phyloP scores from a whole-genome alignment of 768 basidiomycete species.

The Russula compacta region DNA sequence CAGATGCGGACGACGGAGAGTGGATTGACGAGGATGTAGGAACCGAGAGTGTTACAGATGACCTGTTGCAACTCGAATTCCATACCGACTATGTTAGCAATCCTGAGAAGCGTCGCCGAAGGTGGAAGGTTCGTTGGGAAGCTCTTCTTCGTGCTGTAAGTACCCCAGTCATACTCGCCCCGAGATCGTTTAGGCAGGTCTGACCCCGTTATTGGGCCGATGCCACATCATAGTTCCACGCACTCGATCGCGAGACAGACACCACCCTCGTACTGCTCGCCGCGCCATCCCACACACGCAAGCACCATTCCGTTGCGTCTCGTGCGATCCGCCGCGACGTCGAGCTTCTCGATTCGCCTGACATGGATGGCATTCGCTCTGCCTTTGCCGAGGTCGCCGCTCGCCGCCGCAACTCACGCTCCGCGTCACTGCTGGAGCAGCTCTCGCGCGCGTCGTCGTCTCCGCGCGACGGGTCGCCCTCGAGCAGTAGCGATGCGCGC shows the following conservation, averaged over 20 bases:
- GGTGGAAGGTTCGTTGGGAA: constrained; percentile 75
- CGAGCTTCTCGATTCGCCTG: constrained; percentile 35
- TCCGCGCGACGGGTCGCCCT: constrained; percentile 48
- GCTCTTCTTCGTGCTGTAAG: constrained; percentile 61
- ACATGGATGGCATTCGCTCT: constrained; percentile 43
- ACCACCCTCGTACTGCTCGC: constrained; percentile 68
- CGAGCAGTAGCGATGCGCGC: constrained; percentile 34
- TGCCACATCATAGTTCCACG: constrained; percentile 51
- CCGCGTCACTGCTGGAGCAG: constrained; percentile 40
- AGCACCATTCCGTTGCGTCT: constrained; percentile 54
- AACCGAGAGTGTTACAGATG: constrained; percentile 65
- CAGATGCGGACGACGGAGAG: constrained; percentile 25
- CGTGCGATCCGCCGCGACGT: constrained; percentile 58
- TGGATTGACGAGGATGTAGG: constrained; percentile 58
- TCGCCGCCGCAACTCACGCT: constrained; percentile 42
- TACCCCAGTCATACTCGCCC: neutral
- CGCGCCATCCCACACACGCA: constrained; percentile 63
- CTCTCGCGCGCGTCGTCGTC: constrained; percentile 33
- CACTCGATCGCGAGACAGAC: constrained; percentile 72
- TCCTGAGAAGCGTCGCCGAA: constrained; percentile 54
- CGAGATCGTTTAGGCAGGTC: constrained; percentile 27
- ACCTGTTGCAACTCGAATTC: constrained; percentile 65
- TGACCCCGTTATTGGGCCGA: constrained; percentile 23
- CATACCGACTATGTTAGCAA: constrained; percentile 64
- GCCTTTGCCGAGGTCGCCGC: constrained; percentile 53